These are phyloP conservation scores for Strobilomyces confusus DNA, from an alignment of 768 basidiomycete genomes.

Conservation along the genomic window DNA sequence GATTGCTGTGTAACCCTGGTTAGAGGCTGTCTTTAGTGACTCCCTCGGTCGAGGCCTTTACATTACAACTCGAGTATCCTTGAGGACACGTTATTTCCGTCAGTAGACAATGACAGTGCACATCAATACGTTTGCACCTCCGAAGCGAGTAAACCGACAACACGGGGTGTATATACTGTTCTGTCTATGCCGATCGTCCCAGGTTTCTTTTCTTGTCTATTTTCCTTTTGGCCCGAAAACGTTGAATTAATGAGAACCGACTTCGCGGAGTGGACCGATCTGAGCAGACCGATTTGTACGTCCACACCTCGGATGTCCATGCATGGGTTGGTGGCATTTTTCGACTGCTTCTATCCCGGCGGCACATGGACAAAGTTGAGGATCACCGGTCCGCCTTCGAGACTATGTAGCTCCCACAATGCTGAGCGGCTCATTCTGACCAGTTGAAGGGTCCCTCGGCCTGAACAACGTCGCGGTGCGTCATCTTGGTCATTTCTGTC, in stretches of 20 bases:
- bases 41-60: slow-evolving; percentile 14
- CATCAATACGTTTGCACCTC: not conserved
- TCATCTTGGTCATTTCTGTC: not conserved
- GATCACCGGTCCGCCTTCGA: not conserved
- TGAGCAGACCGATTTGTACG: slow-evolving; percentile 5
- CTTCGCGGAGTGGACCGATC: slow-evolving; percentile 23
- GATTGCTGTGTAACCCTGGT: slow-evolving; percentile 25
- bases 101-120: not conserved
- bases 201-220: slow-evolving; percentile 1
- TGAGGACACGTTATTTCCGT: slow-evolving; percentile 14
- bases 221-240: not conserved
- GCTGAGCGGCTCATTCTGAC: no score
- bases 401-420: no score
- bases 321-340: not conserved
- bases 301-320: not conserved
- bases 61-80: slow-evolving; percentile 20
- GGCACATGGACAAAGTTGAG: not conserved
- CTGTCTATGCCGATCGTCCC: slow-evolving; percentile 1
- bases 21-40: slow-evolving; percentile 17
- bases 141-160: not conserved
- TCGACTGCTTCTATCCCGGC: slow-evolving; percentile 9
- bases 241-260: slow-evolving; percentile 7
- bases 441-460: not conserved
- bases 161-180: slow-evolving; percentile 3
- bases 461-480: not conserved